A percentile compares a stretch with the other conserved stretches of the same genome.
phyloP scores from a whole-genome alignment of 352 stramenopile genomes.

The Blastocystis sp. region DNA sequence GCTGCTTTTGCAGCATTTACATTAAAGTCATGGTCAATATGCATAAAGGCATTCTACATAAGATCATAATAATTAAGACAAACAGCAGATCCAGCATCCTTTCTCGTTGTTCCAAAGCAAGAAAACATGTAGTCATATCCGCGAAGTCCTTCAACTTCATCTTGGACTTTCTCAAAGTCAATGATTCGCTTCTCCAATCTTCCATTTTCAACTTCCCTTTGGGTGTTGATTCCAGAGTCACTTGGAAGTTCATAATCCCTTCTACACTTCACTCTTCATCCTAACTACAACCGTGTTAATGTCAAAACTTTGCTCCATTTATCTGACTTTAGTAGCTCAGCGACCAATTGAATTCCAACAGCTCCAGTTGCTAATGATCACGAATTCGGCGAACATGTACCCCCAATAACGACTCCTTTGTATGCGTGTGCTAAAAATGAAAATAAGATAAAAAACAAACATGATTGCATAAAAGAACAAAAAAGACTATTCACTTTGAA shows the following conservation, averaged over 20 bases:
- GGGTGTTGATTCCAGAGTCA: neutral
- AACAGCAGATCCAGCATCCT: neutral
- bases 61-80: neutral
- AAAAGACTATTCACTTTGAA: neutral
- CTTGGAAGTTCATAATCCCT: conserved; percentile 8
- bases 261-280: neutral
- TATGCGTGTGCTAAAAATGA: neutral
- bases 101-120: neutral
- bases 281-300: neutral
- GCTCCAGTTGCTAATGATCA: neutral
- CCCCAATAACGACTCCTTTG: neutral
- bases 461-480: neutral
- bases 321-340: neutral
- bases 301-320: conserved; percentile 1
- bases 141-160: neutral
- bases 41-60: neutral
- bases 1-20: neutral
- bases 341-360: neutral
- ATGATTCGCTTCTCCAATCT: neutral
- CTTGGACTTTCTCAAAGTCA: neutral
- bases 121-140: neutral
- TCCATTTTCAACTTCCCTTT: neutral
- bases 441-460: neutral
- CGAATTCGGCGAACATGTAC: neutral
- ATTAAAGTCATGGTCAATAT: conserved; percentile 17